Conservation (phyloP, 78 protist genomes). For the Dictyostelium intermedium region DNA sequence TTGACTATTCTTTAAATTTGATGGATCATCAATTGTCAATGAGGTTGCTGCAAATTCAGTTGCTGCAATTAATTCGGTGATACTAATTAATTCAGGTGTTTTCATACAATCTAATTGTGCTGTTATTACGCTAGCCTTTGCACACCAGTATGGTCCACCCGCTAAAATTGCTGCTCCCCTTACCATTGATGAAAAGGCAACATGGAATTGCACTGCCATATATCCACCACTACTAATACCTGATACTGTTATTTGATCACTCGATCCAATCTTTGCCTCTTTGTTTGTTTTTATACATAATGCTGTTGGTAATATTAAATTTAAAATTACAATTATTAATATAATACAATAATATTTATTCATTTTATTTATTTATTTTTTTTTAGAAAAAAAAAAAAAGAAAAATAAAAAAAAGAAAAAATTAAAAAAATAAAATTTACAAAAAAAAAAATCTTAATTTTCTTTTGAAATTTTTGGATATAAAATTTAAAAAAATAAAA, state of each 20-base stretch:
- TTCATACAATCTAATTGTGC: conserved; percentile 76
- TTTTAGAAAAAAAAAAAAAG: background rate
- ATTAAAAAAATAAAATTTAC: too few species aligned
- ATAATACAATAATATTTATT: background rate
- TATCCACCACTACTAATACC: conserved; percentile 75
- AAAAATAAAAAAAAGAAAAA: background rate
- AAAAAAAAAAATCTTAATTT: too few species aligned
- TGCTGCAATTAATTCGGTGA: conserved; percentile 33
- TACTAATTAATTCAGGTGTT: conserved; percentile 46
- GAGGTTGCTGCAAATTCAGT: conserved; percentile 55
- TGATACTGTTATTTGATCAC: conserved; percentile 13
- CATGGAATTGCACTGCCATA: conserved; percentile 74
- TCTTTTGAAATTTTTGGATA: background rate
- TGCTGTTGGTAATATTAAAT: background rate
- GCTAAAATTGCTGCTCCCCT: conserved; percentile 56
- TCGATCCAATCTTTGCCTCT: background rate
- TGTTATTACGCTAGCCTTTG: conserved; percentile 20
- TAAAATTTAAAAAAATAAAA: too few species aligned
- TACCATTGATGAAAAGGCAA: conserved; percentile 34
- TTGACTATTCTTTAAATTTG: conserved; percentile 42
- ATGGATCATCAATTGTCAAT: conserved; percentile 70
- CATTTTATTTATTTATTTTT: background rate
- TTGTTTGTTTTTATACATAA: background rate
- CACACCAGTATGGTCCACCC: conserved; percentile 74
- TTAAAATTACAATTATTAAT: background rate